These are phyloP conservation scores for Trichoderma sp. DNA, from an alignment of 2,329 filamentous ascomycete genomes.

Conservation along the genomic window DNA sequence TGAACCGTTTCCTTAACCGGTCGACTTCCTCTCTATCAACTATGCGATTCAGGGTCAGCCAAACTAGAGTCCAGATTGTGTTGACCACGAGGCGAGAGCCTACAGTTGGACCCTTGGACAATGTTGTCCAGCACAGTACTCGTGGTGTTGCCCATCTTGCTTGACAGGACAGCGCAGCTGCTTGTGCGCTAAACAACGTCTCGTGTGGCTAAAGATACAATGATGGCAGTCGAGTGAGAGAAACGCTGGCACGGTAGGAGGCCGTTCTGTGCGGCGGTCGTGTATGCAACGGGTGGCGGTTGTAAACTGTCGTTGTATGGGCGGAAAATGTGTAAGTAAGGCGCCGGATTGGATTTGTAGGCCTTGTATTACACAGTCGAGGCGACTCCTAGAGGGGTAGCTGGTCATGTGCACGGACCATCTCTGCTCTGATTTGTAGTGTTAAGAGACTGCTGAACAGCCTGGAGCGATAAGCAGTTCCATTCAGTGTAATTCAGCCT, in stretches of 20 bases:
- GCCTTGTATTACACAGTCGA: background rate
- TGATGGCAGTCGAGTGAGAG: background rate
- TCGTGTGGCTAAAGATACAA: background rate
- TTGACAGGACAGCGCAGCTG: slow-evolving; percentile 11
- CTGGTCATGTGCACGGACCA: slow-evolving; percentile 28
- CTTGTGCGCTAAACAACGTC: background rate
- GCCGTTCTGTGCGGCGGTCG: background rate
- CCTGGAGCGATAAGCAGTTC: background rate
- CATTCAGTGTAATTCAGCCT: background rate
- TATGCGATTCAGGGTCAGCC: slow-evolving; percentile 41
- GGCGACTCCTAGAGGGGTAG: slow-evolving; percentile 23
- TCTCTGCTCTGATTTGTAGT: background rate
- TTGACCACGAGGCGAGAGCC: slow-evolving; percentile 26
- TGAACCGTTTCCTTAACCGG: slow-evolving; percentile 92
- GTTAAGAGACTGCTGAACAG: background rate
- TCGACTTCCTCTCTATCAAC: slow-evolving; percentile 98
- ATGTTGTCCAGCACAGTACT: slow-evolving; percentile 88
- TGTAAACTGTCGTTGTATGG: background rate
- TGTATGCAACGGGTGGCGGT: background rate
- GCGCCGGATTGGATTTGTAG: background rate
- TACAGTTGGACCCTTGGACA: slow-evolving; percentile 95
- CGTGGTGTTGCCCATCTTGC: slow-evolving; percentile 66
- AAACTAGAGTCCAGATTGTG: background rate
- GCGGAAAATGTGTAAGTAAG: background rate
- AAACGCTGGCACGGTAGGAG: background rate